Conservation (phyloP, 257 asterid genomes). For the Leonotis leonurus region DNA sequence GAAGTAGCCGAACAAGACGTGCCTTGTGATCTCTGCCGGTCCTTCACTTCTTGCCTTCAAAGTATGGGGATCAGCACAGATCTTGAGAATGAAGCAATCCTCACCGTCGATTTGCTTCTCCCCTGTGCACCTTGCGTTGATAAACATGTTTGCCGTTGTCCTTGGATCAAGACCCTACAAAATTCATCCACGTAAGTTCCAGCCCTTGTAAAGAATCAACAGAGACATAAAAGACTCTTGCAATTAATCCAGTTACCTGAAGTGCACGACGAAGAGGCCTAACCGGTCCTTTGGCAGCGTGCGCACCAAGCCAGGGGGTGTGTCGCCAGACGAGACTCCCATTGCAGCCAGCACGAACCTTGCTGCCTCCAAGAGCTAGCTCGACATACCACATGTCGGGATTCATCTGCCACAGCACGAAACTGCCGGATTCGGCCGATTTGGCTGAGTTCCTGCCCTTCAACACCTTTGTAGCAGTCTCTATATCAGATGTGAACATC, state of each 20-base stretch:
- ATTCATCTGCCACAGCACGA: constrained; percentile 80
- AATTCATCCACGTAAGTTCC: neutral
- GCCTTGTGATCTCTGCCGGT: too few relatives aligned
- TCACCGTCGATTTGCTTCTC: too few relatives aligned
- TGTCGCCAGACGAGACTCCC: too few relatives aligned
- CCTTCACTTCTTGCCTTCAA: too few relatives aligned
- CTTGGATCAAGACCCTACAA: too few relatives aligned
- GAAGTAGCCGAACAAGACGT: too few relatives aligned
- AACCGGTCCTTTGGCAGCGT: constrained; percentile 78
- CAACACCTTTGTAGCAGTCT: constrained; percentile 69
- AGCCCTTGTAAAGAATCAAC: neutral
- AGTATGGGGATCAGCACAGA: too few relatives aligned
- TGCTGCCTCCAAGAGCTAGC: constrained; percentile 67
- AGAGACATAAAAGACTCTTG: neutral
- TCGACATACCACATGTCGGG: constrained; percentile 82
- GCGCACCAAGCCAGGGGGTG: constrained; percentile 86
- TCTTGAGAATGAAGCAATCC: too few relatives aligned
- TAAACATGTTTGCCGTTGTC: too few relatives aligned
- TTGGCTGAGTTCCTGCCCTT: constrained; percentile 48
- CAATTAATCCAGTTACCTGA: constrained; percentile 58
- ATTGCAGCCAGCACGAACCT: constrained; percentile 74
- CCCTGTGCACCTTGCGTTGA: too few relatives aligned
- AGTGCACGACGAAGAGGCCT: constrained; percentile 72
- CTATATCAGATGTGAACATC: constrained; percentile 67
- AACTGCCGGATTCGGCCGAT: constrained; percentile 55